Percentiles rank a stretch among this genome's conserved stretches.
These are phyloP conservation scores for Chalciporus sphaerocephalus DNA, from an alignment of 768 basidiomycete species.

Conservation along the genomic window DNA sequence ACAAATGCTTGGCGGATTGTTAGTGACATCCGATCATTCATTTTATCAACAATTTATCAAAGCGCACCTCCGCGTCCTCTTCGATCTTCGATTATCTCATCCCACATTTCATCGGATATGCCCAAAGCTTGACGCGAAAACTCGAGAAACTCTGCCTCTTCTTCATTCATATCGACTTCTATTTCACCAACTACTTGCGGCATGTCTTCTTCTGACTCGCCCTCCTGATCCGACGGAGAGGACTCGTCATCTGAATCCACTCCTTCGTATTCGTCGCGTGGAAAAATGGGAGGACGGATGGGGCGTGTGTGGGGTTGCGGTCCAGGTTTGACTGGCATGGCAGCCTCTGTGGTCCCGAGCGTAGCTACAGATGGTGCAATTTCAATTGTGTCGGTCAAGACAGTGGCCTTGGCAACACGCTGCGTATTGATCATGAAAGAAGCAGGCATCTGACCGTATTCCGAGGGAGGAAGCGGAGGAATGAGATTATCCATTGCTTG, in stretches of 20 bases:
- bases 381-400: conserved; percentile 41
- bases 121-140: conserved; percentile 92
- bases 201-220: conserved; percentile 72
- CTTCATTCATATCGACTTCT: conserved; percentile 88
- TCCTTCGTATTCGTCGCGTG: conserved; percentile 85
- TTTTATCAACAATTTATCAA: not conserved
- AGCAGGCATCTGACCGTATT: conserved; percentile 86
- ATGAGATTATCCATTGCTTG: conserved; percentile 79
- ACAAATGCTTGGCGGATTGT: conserved; percentile 50
- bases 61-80: conserved; percentile 74
- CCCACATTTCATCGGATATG: conserved; percentile 85
- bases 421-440: conserved; percentile 78
- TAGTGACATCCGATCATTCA: not conserved
- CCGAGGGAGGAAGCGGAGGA: conserved; percentile 67
- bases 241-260: conserved; percentile 90
- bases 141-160: conserved; percentile 91
- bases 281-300: conserved; percentile 73
- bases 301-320: conserved; percentile 35
- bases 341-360: conserved; percentile 5
- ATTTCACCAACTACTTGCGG: conserved; percentile 81
- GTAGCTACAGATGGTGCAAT: conserved; percentile 6
- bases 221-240: conserved; percentile 56
- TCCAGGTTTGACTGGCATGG: not conserved
- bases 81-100: conserved; percentile 77
- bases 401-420: conserved; percentile 46